Conservation (phyloP, 257 asterid species). For the Linaria vulgaris region DNA sequence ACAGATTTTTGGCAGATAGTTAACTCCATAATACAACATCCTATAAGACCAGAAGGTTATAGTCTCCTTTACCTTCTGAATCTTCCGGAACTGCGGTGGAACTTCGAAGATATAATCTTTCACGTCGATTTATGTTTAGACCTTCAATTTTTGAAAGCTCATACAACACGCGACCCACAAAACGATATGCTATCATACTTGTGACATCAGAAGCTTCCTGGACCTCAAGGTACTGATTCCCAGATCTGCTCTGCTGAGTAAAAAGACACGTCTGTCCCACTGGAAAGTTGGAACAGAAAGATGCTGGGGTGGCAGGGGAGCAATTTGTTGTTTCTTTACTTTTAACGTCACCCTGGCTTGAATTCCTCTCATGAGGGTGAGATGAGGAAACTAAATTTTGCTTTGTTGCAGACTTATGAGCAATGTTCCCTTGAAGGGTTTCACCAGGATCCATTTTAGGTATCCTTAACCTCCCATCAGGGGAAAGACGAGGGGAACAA, state of each 20-base stretch:
- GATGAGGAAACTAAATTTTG: conserved; percentile 27
- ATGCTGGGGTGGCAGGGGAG: conserved; percentile 21
- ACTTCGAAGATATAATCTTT: conserved; percentile 50
- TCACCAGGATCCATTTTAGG: conserved; percentile 31
- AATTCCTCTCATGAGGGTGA: conserved; percentile 22
- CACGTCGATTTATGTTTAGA: conserved; percentile 34
- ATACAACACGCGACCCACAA: conserved; percentile 56
- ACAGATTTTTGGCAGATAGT: no score
- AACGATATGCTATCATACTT: conserved; percentile 54
- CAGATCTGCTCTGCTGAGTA: conserved; percentile 26
- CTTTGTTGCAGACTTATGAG: conserved; percentile 14
- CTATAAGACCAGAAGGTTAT: background rate
- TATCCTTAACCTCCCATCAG: conserved; percentile 23
- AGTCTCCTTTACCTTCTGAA: conserved; percentile 43
- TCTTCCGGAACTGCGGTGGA: conserved; percentile 34
- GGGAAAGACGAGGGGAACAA: conserved; percentile 31
- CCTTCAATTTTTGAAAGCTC: conserved; percentile 49
- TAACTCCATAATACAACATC: no score
- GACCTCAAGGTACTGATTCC: conserved; percentile 62
- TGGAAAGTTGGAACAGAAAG: conserved; percentile 18
- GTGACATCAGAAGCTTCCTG: conserved; percentile 86
- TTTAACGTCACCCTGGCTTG: conserved; percentile 24
- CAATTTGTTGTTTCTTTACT: conserved; percentile 26
- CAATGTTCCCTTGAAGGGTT: conserved; percentile 21
- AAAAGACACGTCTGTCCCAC: conserved; percentile 27